Base-by-base conservation (phyloP, 768 basidiomycete genomes). In the Pisolithus microcarpus region DNA sequence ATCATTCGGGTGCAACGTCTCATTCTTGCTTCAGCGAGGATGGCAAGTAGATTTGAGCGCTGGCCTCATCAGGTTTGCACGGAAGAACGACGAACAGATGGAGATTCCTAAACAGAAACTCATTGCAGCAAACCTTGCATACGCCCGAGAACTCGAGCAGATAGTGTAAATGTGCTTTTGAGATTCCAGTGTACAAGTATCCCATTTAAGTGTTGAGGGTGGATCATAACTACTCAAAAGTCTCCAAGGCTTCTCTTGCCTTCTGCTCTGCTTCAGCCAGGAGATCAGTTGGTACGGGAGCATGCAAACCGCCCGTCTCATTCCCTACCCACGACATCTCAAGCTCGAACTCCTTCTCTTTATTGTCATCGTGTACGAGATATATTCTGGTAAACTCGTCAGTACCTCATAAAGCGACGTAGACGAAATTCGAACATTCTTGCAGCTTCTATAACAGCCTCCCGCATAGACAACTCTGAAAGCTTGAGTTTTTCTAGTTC, bases 331-430 rank as follows among this genome's bases (percentile, higher is more conserved):
- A 99, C 34, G 93, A 89, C 78, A 99, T 81, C 70, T 99, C 96
- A 24, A 99, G 80, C 65, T 98, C 96, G 56, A 99, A 98, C 46
- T 94, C 90, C 65, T 97, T 98, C 72, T 97, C 94, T 69, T 97
- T 96, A 54, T 89, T 84, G 65, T 98, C 96, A 56, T 98, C 95
- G 63, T 99, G 96, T 15, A 96, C 93, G 38, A 91, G 80, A 70
- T 99, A 92, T 65, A 98, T 95, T 65, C 95, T 99, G 65, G 26
- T 40, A 45, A 38, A 16, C 15, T 24, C 15, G 54, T 50, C 54
- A 52, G 19, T 39, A 36, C 13, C 31, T 40, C 13, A 43, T 50
- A 62, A 54, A 53, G 28, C 46, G 18, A 23, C 37, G 50, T 34
- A 50, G 36, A 26, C 21, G 23, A 43, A 30, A 15, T 19, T 74